Evolutionary conservation across 306 rosid genomes (phyloP), one percentile per base, ranked within the genome.

Genomic region (Inga leiocalycina): DNA sequence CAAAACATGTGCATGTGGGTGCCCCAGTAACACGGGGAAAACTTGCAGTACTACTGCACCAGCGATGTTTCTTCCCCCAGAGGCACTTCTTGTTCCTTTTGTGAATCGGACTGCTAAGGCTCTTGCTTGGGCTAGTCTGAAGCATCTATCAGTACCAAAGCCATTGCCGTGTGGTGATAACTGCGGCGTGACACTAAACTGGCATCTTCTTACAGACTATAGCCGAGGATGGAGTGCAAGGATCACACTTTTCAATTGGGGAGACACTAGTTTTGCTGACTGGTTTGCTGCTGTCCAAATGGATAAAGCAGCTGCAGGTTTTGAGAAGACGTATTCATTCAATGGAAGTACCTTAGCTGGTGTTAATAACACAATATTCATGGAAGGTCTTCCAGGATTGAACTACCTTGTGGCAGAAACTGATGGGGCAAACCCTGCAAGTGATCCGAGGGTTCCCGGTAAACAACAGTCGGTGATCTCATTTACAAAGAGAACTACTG

Each of bases 1-100:
- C 88, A 75, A 84, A 19, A 96, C 99, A 27, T 96, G 99, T 77
- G 98, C 99, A 12, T 96, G 99, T 82, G 99, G 99, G 6, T 94
- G 99, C 83, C 62, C 92, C 0, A 76, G 32, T 0, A 84, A 84
- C 81, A 56, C 86, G 1, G 90, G 77, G 12, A 88, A 73, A 49
- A 87, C 95, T 4, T 96, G 99, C 70, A 97, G 93, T 74, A 75
- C 89, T 22, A 82, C 88, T 12, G 75, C 89, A 44, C 90, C 85
- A 20, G 95, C 97, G 6, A 89, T 97, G 97, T 89, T 86, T 84
- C 99, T 94, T 80, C 97, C 95, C 39, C 44, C 98, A 2, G 89
- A 83, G 62, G 84, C 95, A 19, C 90, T 97, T 81, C 99, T 94
- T 76, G 91, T 92, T 49, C 99, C 99, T 8, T 97, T 94, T 54